These are phyloP conservation scores for Neurospora terricola DNA, from an alignment of 495 filamentous ascomycete genomes.

Conservation along the genomic window DNA sequence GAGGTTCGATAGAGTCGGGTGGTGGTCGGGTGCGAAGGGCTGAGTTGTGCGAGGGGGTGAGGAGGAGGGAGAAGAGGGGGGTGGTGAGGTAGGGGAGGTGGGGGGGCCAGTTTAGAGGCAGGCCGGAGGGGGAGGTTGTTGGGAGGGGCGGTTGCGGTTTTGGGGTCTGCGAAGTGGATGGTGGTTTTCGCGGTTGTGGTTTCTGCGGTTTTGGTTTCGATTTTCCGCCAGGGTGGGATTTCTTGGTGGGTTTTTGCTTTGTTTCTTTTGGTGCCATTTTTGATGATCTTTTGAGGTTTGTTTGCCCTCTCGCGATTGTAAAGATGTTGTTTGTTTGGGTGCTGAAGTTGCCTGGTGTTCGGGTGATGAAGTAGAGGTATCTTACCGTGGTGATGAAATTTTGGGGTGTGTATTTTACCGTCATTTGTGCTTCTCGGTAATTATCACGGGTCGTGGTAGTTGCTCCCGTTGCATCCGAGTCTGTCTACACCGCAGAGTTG, in stretches of 20 bases:
- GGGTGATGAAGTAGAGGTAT: background rate
- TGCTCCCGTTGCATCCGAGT: background rate
- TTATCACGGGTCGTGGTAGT: background rate
- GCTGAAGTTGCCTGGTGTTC: background rate
- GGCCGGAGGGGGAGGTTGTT: background rate
- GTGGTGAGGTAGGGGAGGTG: constrained; percentile 41
- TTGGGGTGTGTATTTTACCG: background rate
- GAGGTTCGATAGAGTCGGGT: constrained; percentile 7
- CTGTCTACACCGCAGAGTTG: background rate
- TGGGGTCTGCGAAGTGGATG: background rate
- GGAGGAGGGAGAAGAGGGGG: constrained; percentile 38
- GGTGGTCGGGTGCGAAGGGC: constrained; percentile 25
- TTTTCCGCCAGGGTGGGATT: background rate
- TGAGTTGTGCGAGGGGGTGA: constrained; percentile 28
- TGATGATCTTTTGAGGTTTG: background rate
- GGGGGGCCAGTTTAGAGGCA: constrained; percentile 51
- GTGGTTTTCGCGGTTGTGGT: background rate
- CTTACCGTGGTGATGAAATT: background rate
- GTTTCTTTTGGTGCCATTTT: background rate
- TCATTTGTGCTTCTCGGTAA: background rate
- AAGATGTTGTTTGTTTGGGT: background rate
- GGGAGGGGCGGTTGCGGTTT: background rate
- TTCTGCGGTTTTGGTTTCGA: background rate
- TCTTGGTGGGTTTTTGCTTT: background rate
- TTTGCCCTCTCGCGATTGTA: background rate